Base-by-base conservation (phyloP, 2,329 filamentous ascomycete genomes). In the Myriosclerotinia scirpicola region DNA sequence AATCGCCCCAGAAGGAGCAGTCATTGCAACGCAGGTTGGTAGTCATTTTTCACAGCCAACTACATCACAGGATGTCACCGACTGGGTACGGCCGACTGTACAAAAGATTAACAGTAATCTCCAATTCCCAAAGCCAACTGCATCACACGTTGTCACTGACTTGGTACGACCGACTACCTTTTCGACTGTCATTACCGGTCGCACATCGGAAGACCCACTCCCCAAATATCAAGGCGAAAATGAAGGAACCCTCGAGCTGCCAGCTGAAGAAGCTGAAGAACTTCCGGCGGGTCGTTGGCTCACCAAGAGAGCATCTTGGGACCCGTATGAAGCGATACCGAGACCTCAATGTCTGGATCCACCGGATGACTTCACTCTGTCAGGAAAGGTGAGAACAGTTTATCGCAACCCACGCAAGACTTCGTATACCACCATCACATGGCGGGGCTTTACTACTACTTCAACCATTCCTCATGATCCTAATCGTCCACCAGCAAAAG, bases 271-370 rank as follows among this genome's bases (percentile, higher is more conserved):
- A 20, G 20, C 44, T 8, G 14, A 20, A 7, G 14, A 61, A 20
- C 58, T 61, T 50, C 46, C 58, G 34, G 12, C 34, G 15, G 58
- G 58, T 9, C 58, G 44, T 50, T 61, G 58, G 58, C 46, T 61
- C 14, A 11, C 56, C 20, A 60, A 17, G 22, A 14, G 56, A 5
- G n/a, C 8, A 48, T 5, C 2, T 11, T 8, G n/a, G 8, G 55
- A 50, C 12, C 56, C 56, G 30, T 50, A 38, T 22, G 17, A 48
- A 34, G 48, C 30, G 7, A 2, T 11, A 11, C 6, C 12, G n/a
- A 50, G 56, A 12, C 56, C 56, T 20, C 12, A 60, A 22, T 61
- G 58, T 11, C 6, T 17, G 11, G 20, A 22, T 50, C 58, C 58
- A 61, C 30, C 30, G 11, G 20, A 22, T 38, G 46, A 20, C 34